phyloP scores from a whole-genome alignment of 345 rosid genomes.

The Heritiera fomes region DNA sequence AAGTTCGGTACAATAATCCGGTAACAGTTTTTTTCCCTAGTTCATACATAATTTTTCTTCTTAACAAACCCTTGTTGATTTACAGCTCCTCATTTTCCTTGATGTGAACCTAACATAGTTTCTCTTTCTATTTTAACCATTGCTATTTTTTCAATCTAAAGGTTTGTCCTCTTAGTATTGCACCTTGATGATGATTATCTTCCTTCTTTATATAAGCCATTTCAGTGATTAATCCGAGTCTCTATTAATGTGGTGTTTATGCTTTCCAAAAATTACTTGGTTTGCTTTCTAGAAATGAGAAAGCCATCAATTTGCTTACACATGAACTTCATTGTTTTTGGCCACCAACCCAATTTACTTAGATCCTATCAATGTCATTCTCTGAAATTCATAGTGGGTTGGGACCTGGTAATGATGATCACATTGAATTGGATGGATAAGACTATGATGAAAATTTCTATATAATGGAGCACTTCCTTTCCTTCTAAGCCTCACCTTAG shows the following conservation, averaged over 20 bases:
- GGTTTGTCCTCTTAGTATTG: background rate
- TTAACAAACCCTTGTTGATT: background rate
- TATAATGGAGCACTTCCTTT: conserved; percentile 2
- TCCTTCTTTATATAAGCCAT: background rate
- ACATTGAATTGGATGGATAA: conserved; percentile 1
- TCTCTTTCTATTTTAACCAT: too few species aligned
- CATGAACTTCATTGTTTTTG: background rate
- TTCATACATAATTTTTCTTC: background rate
- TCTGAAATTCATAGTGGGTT: background rate
- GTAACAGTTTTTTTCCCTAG: background rate
- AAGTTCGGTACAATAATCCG: background rate
- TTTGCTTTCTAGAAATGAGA: background rate
- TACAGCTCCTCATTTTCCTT: background rate
- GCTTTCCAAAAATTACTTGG: background rate
- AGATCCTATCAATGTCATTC: background rate
- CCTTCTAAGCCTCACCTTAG: background rate
- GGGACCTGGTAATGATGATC: background rate
- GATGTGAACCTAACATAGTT: too few species aligned
- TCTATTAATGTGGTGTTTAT: background rate
- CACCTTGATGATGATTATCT: background rate
- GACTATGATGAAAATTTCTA: background rate
- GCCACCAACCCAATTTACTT: background rate
- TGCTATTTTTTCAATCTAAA: too few species aligned
- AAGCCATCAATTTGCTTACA: background rate
- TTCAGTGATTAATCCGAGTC: background rate